Percentiles rank a stretch among this genome's conserved stretches.
Conservation (phyloP, 2,329 filamentous ascomycete species). For the Talaromyces sp. region DNA sequence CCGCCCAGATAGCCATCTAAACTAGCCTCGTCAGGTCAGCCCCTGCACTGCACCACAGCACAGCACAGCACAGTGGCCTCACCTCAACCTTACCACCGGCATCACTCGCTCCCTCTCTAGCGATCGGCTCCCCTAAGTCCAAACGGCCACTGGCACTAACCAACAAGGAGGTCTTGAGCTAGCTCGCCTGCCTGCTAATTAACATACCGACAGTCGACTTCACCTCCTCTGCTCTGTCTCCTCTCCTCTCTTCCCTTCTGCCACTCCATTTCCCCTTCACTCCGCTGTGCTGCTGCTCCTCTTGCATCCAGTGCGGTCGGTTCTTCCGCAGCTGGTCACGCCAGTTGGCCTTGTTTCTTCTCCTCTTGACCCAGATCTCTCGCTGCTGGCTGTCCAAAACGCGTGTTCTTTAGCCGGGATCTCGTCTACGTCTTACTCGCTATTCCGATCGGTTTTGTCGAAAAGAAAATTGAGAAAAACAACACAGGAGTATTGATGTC, state of each 20-base stretch:
- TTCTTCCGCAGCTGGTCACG: slow-evolving; percentile 8
- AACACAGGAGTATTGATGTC: not conserved
- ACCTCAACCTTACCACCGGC: not conserved
- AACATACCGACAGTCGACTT: not conserved
- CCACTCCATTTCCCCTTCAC: slow-evolving; percentile 3
- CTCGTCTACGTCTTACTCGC: slow-evolving; percentile 1
- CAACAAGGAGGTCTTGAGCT: not conserved
- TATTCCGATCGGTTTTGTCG: slow-evolving; percentile 2
- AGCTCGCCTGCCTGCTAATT: not conserved
- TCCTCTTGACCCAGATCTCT: not conserved
- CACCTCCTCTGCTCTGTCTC: not conserved
- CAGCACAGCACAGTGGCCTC: not conserved
- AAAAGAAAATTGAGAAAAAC: not conserved
- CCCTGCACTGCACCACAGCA: not conserved
- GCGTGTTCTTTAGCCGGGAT: slow-evolving; percentile 1
- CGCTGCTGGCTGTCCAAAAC: not conserved
- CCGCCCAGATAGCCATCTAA: not conserved
- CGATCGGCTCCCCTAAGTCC: not conserved
- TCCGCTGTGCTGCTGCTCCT: slow-evolving; percentile 8
- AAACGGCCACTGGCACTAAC: not conserved
- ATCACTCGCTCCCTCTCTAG: not conserved
- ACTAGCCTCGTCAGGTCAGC: not conserved
- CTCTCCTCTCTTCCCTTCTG: slow-evolving; percentile 6
- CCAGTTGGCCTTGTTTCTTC: not conserved
- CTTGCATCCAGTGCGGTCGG: slow-evolving; percentile 5